Percentiles rank a stretch among this genome's conserved stretches.
These are phyloP conservation scores for Triticum turgidum DNA, from an alignment of 176 grass and related monocot species.

Conservation along the genomic window DNA sequence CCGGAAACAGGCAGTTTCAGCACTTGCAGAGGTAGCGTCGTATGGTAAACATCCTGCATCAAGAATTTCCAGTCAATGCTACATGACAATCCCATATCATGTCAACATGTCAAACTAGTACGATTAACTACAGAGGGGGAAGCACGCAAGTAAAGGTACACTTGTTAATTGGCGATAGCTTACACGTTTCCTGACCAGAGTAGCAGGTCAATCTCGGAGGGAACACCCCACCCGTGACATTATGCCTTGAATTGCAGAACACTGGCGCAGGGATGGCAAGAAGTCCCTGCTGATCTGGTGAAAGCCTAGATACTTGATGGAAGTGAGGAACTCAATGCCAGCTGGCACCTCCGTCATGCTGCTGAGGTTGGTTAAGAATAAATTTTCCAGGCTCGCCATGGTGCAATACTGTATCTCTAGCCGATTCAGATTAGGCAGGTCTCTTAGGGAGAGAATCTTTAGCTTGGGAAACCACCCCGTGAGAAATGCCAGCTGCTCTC, in stretches of 20 bases:
- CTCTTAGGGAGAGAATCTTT: background rate
- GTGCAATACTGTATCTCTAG: background rate
- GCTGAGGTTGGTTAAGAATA: background rate
- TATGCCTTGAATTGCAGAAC: background rate
- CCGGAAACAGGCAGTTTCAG: too few relatives aligned
- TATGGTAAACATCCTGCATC: too few relatives aligned
- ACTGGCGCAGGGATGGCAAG: background rate
- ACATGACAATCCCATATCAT: too few relatives aligned
- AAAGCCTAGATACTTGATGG: background rate
- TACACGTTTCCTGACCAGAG: too few relatives aligned
- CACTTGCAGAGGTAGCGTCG: too few relatives aligned
- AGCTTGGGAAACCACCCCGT: background rate
- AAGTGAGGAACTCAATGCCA: background rate
- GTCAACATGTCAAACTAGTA: too few relatives aligned
- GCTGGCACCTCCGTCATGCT: background rate
- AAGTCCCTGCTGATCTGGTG: background rate
- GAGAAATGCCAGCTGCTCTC: background rate
- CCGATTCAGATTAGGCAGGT: background rate
- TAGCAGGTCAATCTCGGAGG: background rate
- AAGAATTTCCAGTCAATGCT: too few relatives aligned
- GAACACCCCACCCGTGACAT: too few relatives aligned
- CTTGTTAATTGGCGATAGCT: too few relatives aligned
- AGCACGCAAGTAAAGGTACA: too few relatives aligned
- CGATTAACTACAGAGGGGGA: too few relatives aligned
- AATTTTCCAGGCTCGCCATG: background rate